Conservation (phyloP, 352 stramenopile genomes). For the Globisporangium rhizosaccharum region DNA sequence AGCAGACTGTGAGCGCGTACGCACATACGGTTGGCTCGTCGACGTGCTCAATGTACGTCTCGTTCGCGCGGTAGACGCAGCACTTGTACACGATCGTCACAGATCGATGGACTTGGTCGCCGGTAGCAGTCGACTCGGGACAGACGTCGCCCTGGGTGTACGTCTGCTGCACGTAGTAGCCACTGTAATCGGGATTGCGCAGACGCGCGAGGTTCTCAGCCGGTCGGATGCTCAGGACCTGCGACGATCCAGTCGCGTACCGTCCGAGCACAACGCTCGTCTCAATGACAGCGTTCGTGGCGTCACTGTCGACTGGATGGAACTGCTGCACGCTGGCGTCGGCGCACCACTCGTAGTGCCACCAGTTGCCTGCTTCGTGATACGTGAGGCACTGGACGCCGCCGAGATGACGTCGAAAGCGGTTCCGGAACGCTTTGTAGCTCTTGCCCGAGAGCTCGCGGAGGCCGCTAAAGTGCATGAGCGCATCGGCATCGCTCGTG, state of each 20-base stretch:
- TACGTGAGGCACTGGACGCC: slow-evolving; percentile 47
- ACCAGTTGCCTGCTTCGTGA: slow-evolving; percentile 62
- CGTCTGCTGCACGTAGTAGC: slow-evolving; percentile 51
- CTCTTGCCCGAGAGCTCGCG: slow-evolving; percentile 57
- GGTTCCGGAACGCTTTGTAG: slow-evolving; percentile 65
- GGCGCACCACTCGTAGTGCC: slow-evolving; percentile 85
- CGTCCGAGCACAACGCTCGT: slow-evolving; percentile 38
- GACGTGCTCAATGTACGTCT: slow-evolving; percentile 75
- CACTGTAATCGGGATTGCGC: slow-evolving; percentile 40
- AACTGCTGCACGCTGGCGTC: slow-evolving; percentile 68
- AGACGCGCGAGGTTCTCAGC: slow-evolving; percentile 32
- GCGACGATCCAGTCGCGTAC: slow-evolving; percentile 24
- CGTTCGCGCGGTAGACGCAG: slow-evolving; percentile 70
- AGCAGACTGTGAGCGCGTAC: slow-evolving; percentile 69
- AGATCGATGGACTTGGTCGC: slow-evolving; percentile 12
- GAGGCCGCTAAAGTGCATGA: slow-evolving; percentile 44
- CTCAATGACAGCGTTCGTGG: slow-evolving; percentile 3
- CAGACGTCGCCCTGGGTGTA: slow-evolving; percentile 46
- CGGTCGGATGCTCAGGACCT: slow-evolving; percentile 33
- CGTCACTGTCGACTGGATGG: slow-evolving; percentile 19
- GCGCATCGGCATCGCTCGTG: slow-evolving; percentile 3
- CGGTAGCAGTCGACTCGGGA: slow-evolving; percentile 10
- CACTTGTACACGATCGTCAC: slow-evolving; percentile 63
- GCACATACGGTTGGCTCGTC: slow-evolving; percentile 43
- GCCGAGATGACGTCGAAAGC: slow-evolving; percentile 49